phyloP scores from a whole-genome alignment of 2,329 filamentous ascomycete species.

The Pestalotiopsis sp. region DNA sequence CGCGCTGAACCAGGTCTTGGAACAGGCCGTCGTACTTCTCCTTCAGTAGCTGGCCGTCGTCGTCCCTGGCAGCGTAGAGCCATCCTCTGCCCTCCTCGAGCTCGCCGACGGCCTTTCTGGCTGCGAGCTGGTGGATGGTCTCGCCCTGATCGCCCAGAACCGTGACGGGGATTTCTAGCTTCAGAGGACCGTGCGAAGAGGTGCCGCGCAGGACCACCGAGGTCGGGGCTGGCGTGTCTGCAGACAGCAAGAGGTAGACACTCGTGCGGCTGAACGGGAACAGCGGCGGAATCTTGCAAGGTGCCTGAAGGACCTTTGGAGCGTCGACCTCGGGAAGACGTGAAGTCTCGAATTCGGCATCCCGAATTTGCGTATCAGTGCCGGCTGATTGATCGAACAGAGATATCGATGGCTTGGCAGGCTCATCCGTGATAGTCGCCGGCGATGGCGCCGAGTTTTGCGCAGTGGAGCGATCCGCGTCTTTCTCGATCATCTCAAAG shows the following conservation, averaged over 20 bases:
- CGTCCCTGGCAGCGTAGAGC: constrained; percentile 55
- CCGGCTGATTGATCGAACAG: constrained; percentile 58
- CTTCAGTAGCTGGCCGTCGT: constrained; percentile 46
- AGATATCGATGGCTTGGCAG: constrained; percentile 51
- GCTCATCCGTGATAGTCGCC: constrained; percentile 19
- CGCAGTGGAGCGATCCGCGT: constrained; percentile 51
- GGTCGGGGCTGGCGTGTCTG: constrained; percentile 51
- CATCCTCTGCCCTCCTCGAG: constrained; percentile 73
- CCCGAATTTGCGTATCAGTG: constrained; percentile 30
- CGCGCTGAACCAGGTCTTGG: constrained; percentile 63
- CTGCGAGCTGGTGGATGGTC: constrained; percentile 72
- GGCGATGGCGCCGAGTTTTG: constrained; percentile 26
- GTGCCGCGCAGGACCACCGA: constrained; percentile 63
- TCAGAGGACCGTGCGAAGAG: constrained; percentile 59
- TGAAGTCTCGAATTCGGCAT: constrained; percentile 27
- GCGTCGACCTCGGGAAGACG: constrained; percentile 54
- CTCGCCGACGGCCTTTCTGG: constrained; percentile 68
- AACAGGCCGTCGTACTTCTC: constrained; percentile 54
- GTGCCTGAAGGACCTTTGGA: constrained; percentile 67
- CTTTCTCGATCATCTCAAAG: constrained; percentile 65
- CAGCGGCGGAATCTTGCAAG: constrained; percentile 63
- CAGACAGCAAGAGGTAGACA: constrained; percentile 67
- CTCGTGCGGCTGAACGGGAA: constrained; percentile 69
- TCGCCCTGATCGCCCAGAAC: constrained; percentile 45
- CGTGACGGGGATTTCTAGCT: constrained; percentile 66